Percentiles rank a stretch among this genome's conserved stretches.
Conservation (phyloP, 768 basidiomycete species). For the Daedaleopsis sinensis region DNA sequence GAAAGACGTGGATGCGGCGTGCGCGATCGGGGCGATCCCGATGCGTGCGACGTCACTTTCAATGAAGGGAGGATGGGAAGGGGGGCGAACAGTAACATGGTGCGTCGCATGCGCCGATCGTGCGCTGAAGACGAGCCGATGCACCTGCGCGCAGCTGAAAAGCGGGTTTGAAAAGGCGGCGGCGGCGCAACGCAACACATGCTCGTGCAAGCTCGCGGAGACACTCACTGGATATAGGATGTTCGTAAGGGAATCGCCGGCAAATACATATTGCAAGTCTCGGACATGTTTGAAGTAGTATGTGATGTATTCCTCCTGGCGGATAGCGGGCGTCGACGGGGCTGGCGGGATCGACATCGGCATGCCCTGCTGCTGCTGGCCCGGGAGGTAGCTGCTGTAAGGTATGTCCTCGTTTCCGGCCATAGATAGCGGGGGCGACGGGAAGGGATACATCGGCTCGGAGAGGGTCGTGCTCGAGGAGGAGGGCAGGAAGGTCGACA, state of each 20-base stretch:
- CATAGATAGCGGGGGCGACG: conserved; percentile 9
- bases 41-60: background rate
- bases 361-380: conserved; percentile 10
- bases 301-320: conserved; percentile 59
- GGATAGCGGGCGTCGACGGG: conserved; percentile 43
- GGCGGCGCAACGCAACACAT: background rate
- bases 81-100: too few relatives aligned
- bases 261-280: conserved; percentile 66
- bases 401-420: conserved; percentile 13
- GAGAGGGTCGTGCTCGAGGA: conserved; percentile 8
- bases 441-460: conserved; percentile 18
- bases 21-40: background rate
- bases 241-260: conserved; percentile 61
- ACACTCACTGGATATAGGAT: conserved; percentile 64
- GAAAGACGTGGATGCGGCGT: background rate
- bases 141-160: background rate
- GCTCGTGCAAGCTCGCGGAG: background rate
- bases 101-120: background rate
- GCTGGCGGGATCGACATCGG: conserved; percentile 31
- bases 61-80: background rate
- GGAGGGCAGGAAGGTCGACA: conserved; percentile 41
- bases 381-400: conserved; percentile 7
- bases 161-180: background rate
- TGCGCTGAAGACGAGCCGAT: background rate
- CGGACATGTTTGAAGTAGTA: conserved; percentile 80